Conservation (phyloP, 2,329 filamentous ascomycete species). For the Sporothrix brunneoviolacea region DNA sequence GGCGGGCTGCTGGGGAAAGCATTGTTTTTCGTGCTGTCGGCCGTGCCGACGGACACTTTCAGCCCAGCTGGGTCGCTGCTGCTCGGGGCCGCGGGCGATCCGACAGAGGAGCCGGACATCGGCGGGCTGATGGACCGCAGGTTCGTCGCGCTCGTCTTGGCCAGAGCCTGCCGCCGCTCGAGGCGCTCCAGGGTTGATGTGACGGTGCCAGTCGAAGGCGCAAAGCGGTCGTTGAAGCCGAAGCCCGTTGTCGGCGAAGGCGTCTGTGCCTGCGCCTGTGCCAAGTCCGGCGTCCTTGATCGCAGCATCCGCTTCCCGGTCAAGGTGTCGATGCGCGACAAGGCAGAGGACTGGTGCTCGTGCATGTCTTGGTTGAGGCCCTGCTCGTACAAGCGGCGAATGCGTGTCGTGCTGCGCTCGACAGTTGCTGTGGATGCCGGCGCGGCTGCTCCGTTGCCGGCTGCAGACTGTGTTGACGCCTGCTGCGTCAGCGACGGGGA, state of each 20-base stretch:
- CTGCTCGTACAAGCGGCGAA: slow-evolving; percentile 74
- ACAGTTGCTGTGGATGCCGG: slow-evolving; percentile 35
- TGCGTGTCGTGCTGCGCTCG: slow-evolving; percentile 63
- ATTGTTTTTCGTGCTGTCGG: slow-evolving; percentile 29
- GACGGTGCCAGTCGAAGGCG: background rate
- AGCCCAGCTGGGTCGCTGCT: slow-evolving; percentile 11
- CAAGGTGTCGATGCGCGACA: slow-evolving; percentile 75
- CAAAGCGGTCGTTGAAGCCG: slow-evolving; percentile 39
- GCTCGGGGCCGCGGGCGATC: slow-evolving; percentile 28
- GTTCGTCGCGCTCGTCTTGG: slow-evolving; percentile 62
- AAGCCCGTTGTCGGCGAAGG: slow-evolving; percentile 40
- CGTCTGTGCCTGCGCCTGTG: slow-evolving; percentile 34
- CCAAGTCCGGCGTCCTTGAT: slow-evolving; percentile 44
- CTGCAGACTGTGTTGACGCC: background rate
- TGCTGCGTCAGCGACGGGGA: slow-evolving; percentile 25
- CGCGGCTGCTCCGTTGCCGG: slow-evolving; percentile 22
- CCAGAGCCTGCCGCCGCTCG: slow-evolving; percentile 33
- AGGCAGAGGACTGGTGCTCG: slow-evolving; percentile 68
- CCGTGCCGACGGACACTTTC: slow-evolving; percentile 22
- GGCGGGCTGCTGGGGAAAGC: slow-evolving; percentile 40
- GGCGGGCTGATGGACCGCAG: slow-evolving; percentile 52
- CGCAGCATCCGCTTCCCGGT: slow-evolving; percentile 53
- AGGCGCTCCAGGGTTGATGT: slow-evolving; percentile 12
- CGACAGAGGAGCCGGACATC: slow-evolving; percentile 30
- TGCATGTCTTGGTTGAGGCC: slow-evolving; percentile 72